Evolutionary conservation across 257 asterid species (phyloP), one percentile per base, ranked within the genome.

Genomic region (Cynanchum wilfordii): DNA sequence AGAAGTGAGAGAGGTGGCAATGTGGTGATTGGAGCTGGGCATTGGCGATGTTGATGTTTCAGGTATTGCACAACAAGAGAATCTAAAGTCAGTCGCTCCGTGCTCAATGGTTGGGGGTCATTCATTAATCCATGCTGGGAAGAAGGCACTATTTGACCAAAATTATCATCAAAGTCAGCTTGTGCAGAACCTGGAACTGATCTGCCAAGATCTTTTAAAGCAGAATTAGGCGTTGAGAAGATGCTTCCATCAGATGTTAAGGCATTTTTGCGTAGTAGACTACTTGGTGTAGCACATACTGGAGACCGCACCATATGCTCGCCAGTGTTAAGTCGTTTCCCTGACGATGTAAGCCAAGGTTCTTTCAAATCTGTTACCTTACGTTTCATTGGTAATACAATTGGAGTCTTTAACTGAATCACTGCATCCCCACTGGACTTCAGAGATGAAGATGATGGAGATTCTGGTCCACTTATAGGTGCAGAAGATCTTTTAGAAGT

Each of bases 21-120:
- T 68, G 99, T 95, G 59, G 99, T 95, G 79, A 95, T 95, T 10
- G 99, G 99, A 76, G 99, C 97, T 45, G 97, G 89, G 81, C 99
- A 95, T 70, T 95, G 98, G 59, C 97, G 97, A 83, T 95, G 99
- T 73, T 95, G 99, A 77, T 95, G 97, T 84, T 95, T 95, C 82
- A 95, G 84, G 82, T 84, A 92, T 81, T 95, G 99, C 86, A 95
- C 89, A 72, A 92, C 96, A 42, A 95, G 75, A 55, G 99, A 92
- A 79, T 95, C 99, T 84, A 95, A 80, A 36, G 96, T 90, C 67
- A 88, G 78, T 54, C 99, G 86, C 76, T 95, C 99, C 16, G 82
- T 57, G 64, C 74, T 84, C 22, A 87, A 81, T 73, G 87, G 87
- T 75, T 87, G 99, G 52, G 86, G 80, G 13, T 95, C 98, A 54